phyloP scores from a whole-genome alignment of 441 rosid species.

The Sinapis alba region DNA sequence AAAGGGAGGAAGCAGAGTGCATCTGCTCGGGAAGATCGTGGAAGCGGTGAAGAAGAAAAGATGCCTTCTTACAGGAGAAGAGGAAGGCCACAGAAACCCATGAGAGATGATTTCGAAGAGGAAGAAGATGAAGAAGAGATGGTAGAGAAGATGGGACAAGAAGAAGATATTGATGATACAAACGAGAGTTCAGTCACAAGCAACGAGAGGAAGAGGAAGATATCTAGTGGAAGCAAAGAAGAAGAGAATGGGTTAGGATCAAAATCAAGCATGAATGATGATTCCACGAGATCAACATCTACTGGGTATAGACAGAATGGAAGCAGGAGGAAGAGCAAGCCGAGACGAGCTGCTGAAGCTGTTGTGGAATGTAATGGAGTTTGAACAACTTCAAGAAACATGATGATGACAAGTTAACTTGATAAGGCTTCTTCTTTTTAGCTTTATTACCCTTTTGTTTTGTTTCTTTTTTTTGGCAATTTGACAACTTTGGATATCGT shows the following conservation, averaged over 20 bases:
- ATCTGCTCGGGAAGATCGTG: slow-evolving; percentile 47
- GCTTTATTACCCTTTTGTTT: slow-evolving; percentile 9
- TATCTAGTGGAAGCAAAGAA: slow-evolving; percentile 31
- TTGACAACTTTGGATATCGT: slow-evolving; percentile 1
- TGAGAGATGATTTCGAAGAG: slow-evolving; percentile 42
- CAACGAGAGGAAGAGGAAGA: slow-evolving; percentile 57
- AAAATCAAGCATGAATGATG: slow-evolving; percentile 50
- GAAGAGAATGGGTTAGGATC: slow-evolving; percentile 51
- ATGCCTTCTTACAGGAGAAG: slow-evolving; percentile 49
- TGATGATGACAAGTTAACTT: neutral
- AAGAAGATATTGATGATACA: slow-evolving; percentile 10
- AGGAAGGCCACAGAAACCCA: slow-evolving; percentile 60
- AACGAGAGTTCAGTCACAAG: slow-evolving; percentile 17
- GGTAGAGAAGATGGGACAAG: slow-evolving; percentile 48
- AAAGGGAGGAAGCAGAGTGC: slow-evolving; percentile 62
- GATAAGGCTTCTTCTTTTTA: neutral
- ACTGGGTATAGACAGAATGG: slow-evolving; percentile 75
- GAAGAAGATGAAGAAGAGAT: slow-evolving; percentile 36
- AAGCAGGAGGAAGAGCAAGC: slow-evolving; percentile 85
- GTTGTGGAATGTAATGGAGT: slow-evolving; percentile 67
- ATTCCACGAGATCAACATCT: slow-evolving; percentile 52
- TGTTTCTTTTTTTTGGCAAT: neutral
- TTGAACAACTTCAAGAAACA: slow-evolving; percentile 22
- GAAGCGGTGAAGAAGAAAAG: slow-evolving; percentile 60
- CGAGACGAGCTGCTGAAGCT: slow-evolving; percentile 89